Evolutionary conservation across 2,329 filamentous ascomycete genomes (phyloP).

Genomic region (Fusarium papillatum): DNA sequence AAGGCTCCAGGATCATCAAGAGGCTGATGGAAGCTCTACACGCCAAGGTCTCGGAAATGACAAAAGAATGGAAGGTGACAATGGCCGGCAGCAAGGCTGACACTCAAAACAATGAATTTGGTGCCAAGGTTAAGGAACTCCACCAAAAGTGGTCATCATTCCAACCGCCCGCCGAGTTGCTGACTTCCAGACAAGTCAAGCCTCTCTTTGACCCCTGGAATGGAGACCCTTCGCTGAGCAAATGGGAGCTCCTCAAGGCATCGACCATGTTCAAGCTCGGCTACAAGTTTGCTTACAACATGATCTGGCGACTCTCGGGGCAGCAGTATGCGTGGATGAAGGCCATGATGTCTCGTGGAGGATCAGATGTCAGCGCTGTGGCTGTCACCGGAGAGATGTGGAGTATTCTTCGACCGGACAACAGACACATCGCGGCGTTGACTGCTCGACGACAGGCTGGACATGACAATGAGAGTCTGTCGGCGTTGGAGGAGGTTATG

Average conservation of each 20-base stretch:
- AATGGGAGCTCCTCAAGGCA: constrained; percentile 65
- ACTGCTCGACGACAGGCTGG: constrained; percentile 30
- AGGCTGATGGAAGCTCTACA: constrained; percentile 50
- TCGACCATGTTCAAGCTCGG: constrained; percentile 60
- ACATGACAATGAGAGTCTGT: constrained; percentile 39
- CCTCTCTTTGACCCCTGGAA: constrained; percentile 45
- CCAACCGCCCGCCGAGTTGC: constrained; percentile 47
- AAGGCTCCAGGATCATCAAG: constrained; percentile 44
- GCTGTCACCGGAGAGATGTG: constrained; percentile 54
- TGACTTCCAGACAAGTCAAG: constrained; percentile 42
- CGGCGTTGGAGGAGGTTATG: constrained; percentile 43
- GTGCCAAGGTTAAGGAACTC: constrained; percentile 48
- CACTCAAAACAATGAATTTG: constrained; percentile 48
- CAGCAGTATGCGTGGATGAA: constrained; percentile 64
- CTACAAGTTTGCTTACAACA: constrained; percentile 41
- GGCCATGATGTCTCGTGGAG: constrained; percentile 41
- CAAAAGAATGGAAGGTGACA: constrained; percentile 50
- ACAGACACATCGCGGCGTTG: constrained; percentile 41
- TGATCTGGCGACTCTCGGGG: constrained; percentile 64
- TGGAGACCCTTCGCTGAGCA: constrained; percentile 45
- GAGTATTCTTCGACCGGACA: constrained; percentile 53
- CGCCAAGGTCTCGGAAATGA: constrained; percentile 48
- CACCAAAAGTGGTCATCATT: constrained; percentile 60
- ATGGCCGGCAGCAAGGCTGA: neutral
- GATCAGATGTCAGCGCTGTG: constrained; percentile 35